These are phyloP conservation scores for Dendrobium huoshanense DNA, from an alignment of 106 monocot genomes.

Conservation along the genomic window DNA sequence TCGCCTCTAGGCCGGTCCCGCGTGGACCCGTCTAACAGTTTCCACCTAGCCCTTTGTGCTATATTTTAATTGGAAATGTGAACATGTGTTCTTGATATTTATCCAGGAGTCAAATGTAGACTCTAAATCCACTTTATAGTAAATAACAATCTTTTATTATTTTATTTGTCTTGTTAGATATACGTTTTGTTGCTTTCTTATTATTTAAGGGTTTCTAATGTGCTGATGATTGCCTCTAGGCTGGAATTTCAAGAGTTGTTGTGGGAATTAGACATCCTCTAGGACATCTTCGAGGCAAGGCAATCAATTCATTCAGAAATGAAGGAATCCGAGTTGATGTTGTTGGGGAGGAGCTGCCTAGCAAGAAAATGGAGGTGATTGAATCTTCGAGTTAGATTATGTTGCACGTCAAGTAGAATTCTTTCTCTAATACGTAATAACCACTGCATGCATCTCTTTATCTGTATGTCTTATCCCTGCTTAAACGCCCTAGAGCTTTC, in stretches of 20 bases:
- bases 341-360: slow-evolving; percentile 70
- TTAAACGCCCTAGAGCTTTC: neutral
- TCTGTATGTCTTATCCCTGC: neutral
- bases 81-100: neutral
- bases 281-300: slow-evolving; percentile 74
- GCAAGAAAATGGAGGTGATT: slow-evolving; percentile 63
- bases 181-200: neutral
- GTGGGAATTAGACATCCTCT: slow-evolving; percentile 88
- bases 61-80: neutral
- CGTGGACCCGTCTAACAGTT: neutral
- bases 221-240: slow-evolving; percentile 49
- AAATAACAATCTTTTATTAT: neutral
- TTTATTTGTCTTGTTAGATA: neutral
- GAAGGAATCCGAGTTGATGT: slow-evolving; percentile 82
- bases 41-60: neutral
- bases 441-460: neutral
- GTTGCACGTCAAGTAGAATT: neutral
- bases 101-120: neutral
- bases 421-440: neutral
- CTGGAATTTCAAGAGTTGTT: slow-evolving; percentile 91
- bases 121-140: neutral
- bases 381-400: neutral
- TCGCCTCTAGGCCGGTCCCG: too few relatives aligned
- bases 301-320: slow-evolving; percentile 56
- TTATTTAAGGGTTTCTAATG: slow-evolving; percentile 4